Percentiles rank a stretch among this genome's conserved stretches.
Conservation (phyloP, 2,329 filamentous ascomycete species). For the Ceratocystis papillata region DNA sequence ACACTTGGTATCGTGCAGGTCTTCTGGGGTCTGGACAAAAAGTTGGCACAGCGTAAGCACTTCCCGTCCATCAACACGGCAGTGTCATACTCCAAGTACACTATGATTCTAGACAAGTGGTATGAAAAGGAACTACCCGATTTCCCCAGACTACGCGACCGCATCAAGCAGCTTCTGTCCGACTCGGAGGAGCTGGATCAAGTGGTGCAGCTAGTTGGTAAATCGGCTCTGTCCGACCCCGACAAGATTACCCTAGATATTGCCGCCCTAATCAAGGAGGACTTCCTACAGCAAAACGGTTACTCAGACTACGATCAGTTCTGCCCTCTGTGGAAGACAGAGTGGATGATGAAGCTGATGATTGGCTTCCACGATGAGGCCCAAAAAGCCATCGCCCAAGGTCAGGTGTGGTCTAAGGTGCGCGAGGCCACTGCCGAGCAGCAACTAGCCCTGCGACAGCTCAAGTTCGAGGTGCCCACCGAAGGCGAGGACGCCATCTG, state of each 20-base stretch:
- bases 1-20: constrained; percentile 97
- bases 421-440: constrained; percentile 81
- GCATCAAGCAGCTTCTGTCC: constrained; percentile 84
- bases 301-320: constrained; percentile 99
- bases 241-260: constrained; percentile 98
- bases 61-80: constrained; percentile 97
- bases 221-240: constrained; percentile 86
- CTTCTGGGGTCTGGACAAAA: constrained; percentile 99
- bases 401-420: constrained; percentile 85
- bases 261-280: constrained; percentile 85
- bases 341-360: constrained; percentile 99
- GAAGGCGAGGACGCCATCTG: constrained; percentile 70
- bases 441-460: constrained; percentile 70
- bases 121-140: constrained; percentile 91
- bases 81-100: constrained; percentile 95
- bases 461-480: constrained; percentile 92
- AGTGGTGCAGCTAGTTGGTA: constrained; percentile 95
- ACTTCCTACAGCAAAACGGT: constrained; percentile 97
- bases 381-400: constrained; percentile 86
- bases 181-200: constrained; percentile 97
- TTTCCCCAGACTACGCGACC: constrained; percentile 84
- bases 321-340: constrained; percentile 98
- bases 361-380: constrained; percentile 96
- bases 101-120: constrained; percentile 74
- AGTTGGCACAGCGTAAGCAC: constrained; percentile 96